Evolutionary conservation across 106 monocot genomes (phyloP).

Genomic region (Phalaenopsis aphrodite): DNA sequence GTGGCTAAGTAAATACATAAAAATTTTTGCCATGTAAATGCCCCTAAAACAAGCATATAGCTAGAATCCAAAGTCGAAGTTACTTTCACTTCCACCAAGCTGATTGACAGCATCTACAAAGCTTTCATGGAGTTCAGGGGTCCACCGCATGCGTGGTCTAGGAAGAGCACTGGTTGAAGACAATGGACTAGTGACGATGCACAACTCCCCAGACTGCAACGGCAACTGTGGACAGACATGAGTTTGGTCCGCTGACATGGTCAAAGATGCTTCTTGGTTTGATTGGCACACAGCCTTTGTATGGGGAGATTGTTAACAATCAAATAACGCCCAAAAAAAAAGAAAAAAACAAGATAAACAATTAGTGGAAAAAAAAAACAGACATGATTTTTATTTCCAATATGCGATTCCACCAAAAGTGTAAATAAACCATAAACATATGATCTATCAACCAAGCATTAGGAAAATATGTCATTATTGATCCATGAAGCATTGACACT

Average conservation of each 20-base stretch:
- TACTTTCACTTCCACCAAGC: slow-evolving; percentile 92
- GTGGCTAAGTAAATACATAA: too few relatives aligned
- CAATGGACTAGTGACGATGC: slow-evolving; percentile 18
- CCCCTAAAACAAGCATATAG: too few relatives aligned
- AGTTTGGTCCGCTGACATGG: slow-evolving; percentile 13
- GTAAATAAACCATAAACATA: not conserved
- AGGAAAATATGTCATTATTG: not conserved
- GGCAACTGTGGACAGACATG: slow-evolving; percentile 20
- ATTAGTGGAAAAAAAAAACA: not conserved
- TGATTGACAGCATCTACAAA: slow-evolving; percentile 80
- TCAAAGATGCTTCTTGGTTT: slow-evolving; percentile 17
- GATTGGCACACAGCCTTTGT: slow-evolving; percentile 21
- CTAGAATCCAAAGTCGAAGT: not conserved
- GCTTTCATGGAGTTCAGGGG: slow-evolving; percentile 68
- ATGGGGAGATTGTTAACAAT: not conserved
- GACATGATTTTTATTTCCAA: not conserved
- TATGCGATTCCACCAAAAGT: not conserved
- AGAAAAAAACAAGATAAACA: not conserved
- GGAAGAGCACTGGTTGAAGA: slow-evolving; percentile 32
- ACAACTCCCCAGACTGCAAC: slow-evolving; percentile 33
- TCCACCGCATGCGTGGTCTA: slow-evolving; percentile 73
- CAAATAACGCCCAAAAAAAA: not conserved
- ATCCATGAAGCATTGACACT: too few relatives aligned
- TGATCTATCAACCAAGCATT: not conserved
- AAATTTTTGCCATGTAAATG: too few relatives aligned